Conservation (phyloP, 768 basidiomycete species). For the Russula virescens region DNA sequence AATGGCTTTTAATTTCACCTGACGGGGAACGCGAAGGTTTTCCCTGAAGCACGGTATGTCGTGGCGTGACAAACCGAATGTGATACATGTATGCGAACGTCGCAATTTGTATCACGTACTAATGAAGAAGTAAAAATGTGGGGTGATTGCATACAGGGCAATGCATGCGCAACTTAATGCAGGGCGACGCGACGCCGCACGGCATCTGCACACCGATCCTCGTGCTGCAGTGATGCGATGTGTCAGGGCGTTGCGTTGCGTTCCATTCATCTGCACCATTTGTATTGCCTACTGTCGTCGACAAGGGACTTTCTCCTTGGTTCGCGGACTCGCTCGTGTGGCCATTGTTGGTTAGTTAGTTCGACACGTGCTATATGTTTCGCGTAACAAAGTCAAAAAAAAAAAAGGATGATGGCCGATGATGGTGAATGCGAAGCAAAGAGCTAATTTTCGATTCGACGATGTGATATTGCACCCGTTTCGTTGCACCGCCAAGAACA, state of each 20-base stretch:
- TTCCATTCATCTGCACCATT: background rate
- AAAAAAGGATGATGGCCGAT: too few relatives aligned
- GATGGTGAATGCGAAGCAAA: too few relatives aligned
- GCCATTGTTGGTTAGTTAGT: background rate
- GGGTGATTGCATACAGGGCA: too few relatives aligned
- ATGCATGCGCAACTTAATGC: too few relatives aligned
- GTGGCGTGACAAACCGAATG: constrained; percentile 2
- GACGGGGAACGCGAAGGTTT: background rate
- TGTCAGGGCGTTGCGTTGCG: background rate
- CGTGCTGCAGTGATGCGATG: background rate
- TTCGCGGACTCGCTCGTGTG: background rate
- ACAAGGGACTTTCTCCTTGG: background rate
- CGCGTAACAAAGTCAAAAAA: background rate
- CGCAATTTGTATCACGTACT: constrained; percentile 1
- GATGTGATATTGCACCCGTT: background rate
- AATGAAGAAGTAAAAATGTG: background rate
- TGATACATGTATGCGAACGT: background rate
- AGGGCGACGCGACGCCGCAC: background rate
- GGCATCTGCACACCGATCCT: background rate
- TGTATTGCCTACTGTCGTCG: background rate
- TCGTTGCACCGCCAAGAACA: background rate
- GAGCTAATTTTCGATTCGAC: too few relatives aligned
- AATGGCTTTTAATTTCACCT: background rate
- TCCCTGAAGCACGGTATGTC: background rate
- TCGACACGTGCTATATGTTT: background rate